A percentile compares a stretch with the other conserved stretches of the same genome.
phyloP scores from a whole-genome alignment of 495 filamentous ascomycete genomes.

The Aspergillus kassunensis region DNA sequence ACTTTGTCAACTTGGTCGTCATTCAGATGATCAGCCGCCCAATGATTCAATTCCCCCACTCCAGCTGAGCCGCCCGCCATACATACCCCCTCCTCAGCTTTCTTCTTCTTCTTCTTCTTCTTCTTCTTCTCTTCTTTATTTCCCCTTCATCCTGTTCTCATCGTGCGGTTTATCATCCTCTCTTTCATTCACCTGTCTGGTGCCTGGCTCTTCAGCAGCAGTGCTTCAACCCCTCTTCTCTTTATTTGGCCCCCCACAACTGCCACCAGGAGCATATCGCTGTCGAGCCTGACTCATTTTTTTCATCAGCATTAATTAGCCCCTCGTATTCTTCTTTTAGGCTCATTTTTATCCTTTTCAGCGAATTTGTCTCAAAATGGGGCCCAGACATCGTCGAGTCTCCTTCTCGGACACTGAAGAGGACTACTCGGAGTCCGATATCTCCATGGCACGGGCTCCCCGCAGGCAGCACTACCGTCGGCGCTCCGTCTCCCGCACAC shows the following conservation, averaged over 20 bases:
- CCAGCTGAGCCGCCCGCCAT: slow-evolving; percentile 19
- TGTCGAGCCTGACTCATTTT: neutral
- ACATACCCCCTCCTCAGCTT: slow-evolving; percentile 7
- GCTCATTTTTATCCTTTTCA: neutral
- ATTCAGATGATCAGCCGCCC: slow-evolving; percentile 15
- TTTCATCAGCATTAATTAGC: slow-evolving; percentile 2
- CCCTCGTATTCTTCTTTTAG: neutral
- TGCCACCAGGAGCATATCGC: too few species aligned
- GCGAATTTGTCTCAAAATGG: neutral
- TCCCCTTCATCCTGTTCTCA: slow-evolving; percentile 1
- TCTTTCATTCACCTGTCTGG: slow-evolving; percentile 8
- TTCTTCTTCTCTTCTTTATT: slow-evolving; percentile 9
- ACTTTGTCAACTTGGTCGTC: slow-evolving; percentile 3
- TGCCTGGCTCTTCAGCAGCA: slow-evolving; percentile 6
- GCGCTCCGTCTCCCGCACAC: slow-evolving; percentile 40
- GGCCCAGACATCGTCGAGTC: slow-evolving; percentile 12
- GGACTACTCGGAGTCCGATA: slow-evolving; percentile 40
- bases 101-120: slow-evolving; percentile 8
- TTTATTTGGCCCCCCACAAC: neutral
- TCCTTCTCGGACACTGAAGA: slow-evolving; percentile 30
- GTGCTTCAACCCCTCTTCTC: slow-evolving; percentile 1
- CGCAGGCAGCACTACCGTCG: slow-evolving; percentile 20
- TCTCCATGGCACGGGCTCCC: slow-evolving; percentile 29
- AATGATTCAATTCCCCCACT: slow-evolving; percentile 11
- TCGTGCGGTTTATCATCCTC: neutral